Percentiles rank a stretch among this genome's conserved stretches.
Conservation (phyloP, 1,284 basidiomycete genomes). For the Apiotrichum brassicae region DNA sequence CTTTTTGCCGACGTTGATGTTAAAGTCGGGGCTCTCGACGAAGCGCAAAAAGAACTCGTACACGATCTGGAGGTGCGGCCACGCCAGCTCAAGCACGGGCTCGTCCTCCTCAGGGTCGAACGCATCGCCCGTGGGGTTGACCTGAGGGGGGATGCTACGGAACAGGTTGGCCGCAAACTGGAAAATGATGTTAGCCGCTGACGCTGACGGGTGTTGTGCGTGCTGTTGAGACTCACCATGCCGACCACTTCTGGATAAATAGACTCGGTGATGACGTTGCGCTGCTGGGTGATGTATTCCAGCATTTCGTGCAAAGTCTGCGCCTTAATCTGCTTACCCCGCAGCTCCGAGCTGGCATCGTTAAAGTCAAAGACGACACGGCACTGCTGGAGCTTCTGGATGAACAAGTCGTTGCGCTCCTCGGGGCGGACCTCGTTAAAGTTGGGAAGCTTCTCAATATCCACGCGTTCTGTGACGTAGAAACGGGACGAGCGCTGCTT, state of each 20-base stretch:
- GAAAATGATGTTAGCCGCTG: no score
- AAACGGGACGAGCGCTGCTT: conserved; percentile 95
- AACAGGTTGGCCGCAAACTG: conserved; percentile 97
- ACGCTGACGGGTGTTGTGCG: no score
- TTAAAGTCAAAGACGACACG: conserved; percentile 98
- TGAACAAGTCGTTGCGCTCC: conserved; percentile 85
- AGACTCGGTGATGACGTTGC: conserved; percentile 91
- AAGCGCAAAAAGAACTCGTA: conserved; percentile 99
- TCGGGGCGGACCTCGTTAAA: conserved; percentile 85
- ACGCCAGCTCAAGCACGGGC: conserved; percentile 95
- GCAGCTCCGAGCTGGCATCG: conserved; percentile 89
- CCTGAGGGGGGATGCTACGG: conserved; percentile 97
- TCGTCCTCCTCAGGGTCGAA: conserved; percentile 99
- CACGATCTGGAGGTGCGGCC: conserved; percentile 99
- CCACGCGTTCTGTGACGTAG: conserved; percentile 91
- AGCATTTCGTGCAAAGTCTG: conserved; percentile 98
- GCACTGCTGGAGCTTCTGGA: conserved; percentile 93
- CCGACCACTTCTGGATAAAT: conserved; percentile 98
- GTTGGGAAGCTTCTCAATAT: conserved; percentile 89
- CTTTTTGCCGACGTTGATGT: conserved; percentile 94
- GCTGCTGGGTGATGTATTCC: conserved; percentile 96
- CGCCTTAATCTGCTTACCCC: conserved; percentile 97
- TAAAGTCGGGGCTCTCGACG: conserved; percentile 96
- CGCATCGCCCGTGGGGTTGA: conserved; percentile 94
- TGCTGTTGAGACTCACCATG: conserved; percentile 81